phyloP scores from a whole-genome alignment of 2,329 filamentous ascomycete genomes.

The Cryphonectria radicalis region DNA sequence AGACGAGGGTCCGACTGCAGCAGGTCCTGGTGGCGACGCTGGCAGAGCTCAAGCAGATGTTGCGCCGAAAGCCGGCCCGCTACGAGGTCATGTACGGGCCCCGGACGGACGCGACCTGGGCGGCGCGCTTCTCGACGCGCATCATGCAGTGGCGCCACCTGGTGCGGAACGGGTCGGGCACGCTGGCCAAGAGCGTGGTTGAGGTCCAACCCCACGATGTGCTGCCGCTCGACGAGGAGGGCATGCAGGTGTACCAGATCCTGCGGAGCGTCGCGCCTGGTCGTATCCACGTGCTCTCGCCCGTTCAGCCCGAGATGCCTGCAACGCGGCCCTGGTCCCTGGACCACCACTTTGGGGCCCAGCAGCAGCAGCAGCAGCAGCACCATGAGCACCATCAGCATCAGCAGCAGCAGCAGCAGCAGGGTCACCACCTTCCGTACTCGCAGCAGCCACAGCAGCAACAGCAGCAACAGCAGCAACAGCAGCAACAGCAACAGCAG shows the following conservation, averaged over 20 bases:
- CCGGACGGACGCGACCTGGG: conserved; percentile 26
- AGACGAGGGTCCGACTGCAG: conserved; percentile 20
- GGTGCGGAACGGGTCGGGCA: conserved; percentile 19
- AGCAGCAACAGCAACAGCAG: neutral
- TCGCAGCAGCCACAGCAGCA: neutral
- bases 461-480: neutral
- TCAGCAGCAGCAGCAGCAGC: neutral
- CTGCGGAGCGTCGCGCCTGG: conserved; percentile 24
- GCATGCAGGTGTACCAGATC: conserved; percentile 28
- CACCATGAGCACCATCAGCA: no score
- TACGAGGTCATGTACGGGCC: conserved; percentile 25
- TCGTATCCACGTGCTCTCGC: conserved; percentile 24
- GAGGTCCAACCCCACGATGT: conserved; percentile 22
- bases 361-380: neutral
- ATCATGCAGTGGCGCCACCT: conserved; percentile 28
- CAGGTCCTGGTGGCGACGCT: conserved; percentile 19
- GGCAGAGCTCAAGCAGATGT: conserved; percentile 23
- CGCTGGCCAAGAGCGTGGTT: conserved; percentile 19
- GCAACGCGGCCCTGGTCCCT: neutral
- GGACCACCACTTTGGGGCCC: neutral
- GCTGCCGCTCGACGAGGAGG: conserved; percentile 27
- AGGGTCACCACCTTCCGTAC: no score
- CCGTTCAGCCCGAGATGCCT: conserved; percentile 26
- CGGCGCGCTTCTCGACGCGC: conserved; percentile 26
- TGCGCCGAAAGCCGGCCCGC: conserved; percentile 18